Evolutionary conservation across 257 asterid genomes (phyloP), one percentile per base, ranked within the genome.

Genomic region (Nicotiana paniculata): DNA sequence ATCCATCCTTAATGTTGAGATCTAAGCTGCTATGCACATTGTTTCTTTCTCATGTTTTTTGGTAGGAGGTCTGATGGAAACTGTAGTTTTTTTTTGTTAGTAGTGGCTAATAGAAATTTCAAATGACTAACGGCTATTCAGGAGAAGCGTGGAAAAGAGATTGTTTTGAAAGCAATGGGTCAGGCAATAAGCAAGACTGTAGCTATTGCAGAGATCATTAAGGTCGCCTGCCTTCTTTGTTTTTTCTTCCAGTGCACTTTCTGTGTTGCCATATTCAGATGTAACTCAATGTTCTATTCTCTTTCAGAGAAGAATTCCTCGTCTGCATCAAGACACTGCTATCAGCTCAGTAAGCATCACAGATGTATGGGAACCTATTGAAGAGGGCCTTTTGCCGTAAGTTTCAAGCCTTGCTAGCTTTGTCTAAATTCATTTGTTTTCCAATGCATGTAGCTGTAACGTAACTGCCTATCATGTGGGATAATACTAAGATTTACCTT

Each of bases 381-480:
- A 96, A 89, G 98, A 96, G 90, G 99, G 99, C 77, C 99, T 96
- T 86, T 88, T 93, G 89, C 95, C 87, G 99, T 96, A 86, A 88
- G 96, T 88, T 85, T 65, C 43, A 16, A 5, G 9, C 32, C 17
- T 61, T 8, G 76, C 61, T 33, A n/a, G 80, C 35, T 28, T 21
- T 72, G 12, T 72, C 59, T 53, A 72, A 24, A 12, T 70, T 70
- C 21, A 10, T 72, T 72, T 72, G 59, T 72, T 65, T 64, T 13
- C 15, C n/a, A 30, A 5, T 28, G 72, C 12, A 32, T 7, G 24
- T 30, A 30, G 72, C 46, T 30, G 37, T 65, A 30, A 65, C 58
- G 35, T 46, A 72, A n/a, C 7, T n/a, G 35, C 58, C 78, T 72
- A 24, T 39, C 78, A 43, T 12, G 59, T 21, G 59, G 59, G 37